These are phyloP conservation scores for Aspergillus fumigatiaffinis DNA, from an alignment of 2,329 filamentous ascomycete genomes.

Conservation along the genomic window DNA sequence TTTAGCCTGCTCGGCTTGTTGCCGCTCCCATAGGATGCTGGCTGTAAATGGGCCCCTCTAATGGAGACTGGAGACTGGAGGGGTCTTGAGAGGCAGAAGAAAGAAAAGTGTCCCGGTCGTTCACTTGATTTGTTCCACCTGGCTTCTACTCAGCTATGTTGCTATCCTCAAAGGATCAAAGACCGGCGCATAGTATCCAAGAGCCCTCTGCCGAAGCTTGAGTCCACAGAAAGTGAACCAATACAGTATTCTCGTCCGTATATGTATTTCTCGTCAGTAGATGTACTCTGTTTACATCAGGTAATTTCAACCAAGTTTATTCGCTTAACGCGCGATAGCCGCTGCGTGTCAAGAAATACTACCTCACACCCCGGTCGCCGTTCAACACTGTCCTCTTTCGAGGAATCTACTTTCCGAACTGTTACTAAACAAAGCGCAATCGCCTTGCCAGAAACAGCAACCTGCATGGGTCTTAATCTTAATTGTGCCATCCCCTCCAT, in stretches of 20 bases:
- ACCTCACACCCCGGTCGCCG: not conserved
- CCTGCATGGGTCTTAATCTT: slow-evolving; percentile 6
- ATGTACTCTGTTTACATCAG: not conserved
- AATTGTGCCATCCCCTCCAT: not conserved
- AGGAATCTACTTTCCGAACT: not conserved
- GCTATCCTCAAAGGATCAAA: not conserved
- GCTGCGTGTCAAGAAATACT: not conserved
- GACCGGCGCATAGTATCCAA: not conserved
- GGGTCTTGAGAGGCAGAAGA: not conserved
- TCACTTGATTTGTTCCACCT: not conserved
- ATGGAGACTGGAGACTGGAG: not conserved
- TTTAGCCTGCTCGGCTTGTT: slow-evolving; percentile 6
- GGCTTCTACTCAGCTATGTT: not conserved
- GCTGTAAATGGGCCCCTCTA: not conserved
- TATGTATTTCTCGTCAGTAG: not conserved
- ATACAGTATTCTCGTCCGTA: not conserved
- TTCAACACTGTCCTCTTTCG: not conserved
- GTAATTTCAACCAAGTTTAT: not conserved
- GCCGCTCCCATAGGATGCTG: not conserved
- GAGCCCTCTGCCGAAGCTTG: not conserved
- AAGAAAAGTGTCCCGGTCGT: not conserved
- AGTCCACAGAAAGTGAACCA: not conserved
- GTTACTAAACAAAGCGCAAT: not conserved
- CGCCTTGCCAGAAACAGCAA: slow-evolving; percentile 4
- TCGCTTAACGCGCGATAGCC: not conserved